Base-by-base conservation (phyloP, 257 asterid genomes). In the Echium plantagineum region DNA sequence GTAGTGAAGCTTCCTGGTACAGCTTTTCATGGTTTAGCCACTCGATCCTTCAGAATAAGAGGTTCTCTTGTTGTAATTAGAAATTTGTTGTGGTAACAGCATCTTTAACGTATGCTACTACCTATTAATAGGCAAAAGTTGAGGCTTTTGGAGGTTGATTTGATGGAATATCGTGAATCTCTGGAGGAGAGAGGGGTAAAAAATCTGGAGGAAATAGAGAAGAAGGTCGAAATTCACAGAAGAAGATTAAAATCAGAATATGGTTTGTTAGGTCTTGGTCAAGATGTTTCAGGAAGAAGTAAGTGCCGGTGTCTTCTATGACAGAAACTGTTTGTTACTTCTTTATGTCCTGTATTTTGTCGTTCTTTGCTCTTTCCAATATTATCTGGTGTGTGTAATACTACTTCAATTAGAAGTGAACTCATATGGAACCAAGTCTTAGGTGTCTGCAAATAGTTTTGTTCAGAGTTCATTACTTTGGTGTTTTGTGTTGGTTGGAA, bases 131-230 rank as follows among this genome's bases (percentile, higher is more conserved):
- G 97, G 66, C 96, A 81, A 74, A 90, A 83, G 73, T 57, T 87
- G 78, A 87, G 97, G 80, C 89, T 80, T n/a, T 74, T 87, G 64
- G 97, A 90, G 75, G 96, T 87, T 63, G 87, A 83, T 52, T 65
- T 90, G 70, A 87, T 90, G 72, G 94, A 87, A 69, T 90, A 87
- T 69, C 89, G 90, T 10, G 97, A 90, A 81, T 83, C 90, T 71
- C 94, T 90, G 70, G 97, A 85, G 78, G 96, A 90, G 59, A 78
- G 77, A 64, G 96, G 96, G 58, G 62, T 78, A 58, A 83, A 69
- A 64, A 69, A 61, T 67, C 38, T 71, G 0, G 95, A 87, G 60
- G 97, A 85, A 68, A 85, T 90, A 35, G 96, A 87, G 80, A 81
- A 71, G 66, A 87, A 84, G 74, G 89, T 90, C 63, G 85, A 85